Evolutionary conservation across 2,329 filamentous ascomycete genomes (phyloP), one percentile per base, ranked within the genome.

Genomic region (Pezicula neosporulosa): DNA sequence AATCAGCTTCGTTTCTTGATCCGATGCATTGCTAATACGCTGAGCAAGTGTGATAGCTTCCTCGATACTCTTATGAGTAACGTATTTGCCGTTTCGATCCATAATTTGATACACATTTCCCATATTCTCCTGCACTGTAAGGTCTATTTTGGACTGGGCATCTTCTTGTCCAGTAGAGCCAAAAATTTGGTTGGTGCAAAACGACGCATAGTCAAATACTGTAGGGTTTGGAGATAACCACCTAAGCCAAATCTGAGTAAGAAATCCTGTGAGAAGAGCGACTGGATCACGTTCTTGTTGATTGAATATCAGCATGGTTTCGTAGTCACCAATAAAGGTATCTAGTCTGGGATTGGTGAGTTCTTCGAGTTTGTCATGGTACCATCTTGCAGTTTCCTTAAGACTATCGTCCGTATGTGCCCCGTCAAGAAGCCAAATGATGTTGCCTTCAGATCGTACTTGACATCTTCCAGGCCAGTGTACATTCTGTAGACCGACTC

Each of bases 321-420:
- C 24, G n/a, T 13, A 33, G 30, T 33, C 30, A 13, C 12, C 30
- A 33, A 42, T 18, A 42, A 12, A 24, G 10, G 6, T 42, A 13
- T 18, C 39, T 18, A 9, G 18, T 42, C 16, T 63, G 64, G 46
- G 54, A 60, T 48, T 18, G 57, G 56, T 9, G 48, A 47, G 3
- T 38, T 41, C 2, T 18, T 16, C 3, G 9, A 53, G 28, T 60
- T 78, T 74, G 10, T 66, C 65, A 2, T 81, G 81, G 63, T 96
- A 97, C 92, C 92, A 97, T 52, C 80, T 77, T 0, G 85, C 87
- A 3, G 90, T 89, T 58, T 89, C 81, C 59, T 87, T 82, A 49
- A 99, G 85, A 65, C 91, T 96, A 64, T 97, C 93, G 2, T 87
- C 75, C 0, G 93, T 97, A 69, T 99, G 94, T 1, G 91, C 94